Evolutionary conservation across 345 rosid species (phyloP), one percentile per base, ranked within the genome.

Genomic region (Fremontodendron californicum): DNA sequence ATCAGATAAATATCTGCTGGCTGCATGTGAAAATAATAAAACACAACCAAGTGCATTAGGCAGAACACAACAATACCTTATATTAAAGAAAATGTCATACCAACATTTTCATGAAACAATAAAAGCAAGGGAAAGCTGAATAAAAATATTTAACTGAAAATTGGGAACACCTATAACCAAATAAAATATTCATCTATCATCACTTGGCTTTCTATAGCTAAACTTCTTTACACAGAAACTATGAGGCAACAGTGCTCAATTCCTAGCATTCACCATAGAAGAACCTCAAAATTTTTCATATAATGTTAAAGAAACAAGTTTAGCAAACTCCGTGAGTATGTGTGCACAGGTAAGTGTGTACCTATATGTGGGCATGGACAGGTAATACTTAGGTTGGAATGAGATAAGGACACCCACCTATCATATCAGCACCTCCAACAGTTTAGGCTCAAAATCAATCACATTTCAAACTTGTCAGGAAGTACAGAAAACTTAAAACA

Each of bases 1-100:
- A 96, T 96, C 77, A 96, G 85, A 83, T 96, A 96, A 73, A 96
- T 94, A 75, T 96, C 99, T 9, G 99, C 99, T 2, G 98, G 98
- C 99, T 96, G 96, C 85, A 87, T 48, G 48, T 48, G 48, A 73
- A 31, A 15, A 29, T 27, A 45, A 77, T 31, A 57, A 29, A 7
- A n/a, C n/a, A 45, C 37, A 74, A 31, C 31, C 29, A 51, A 31
- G 9, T 16, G 25, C 42, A 25, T 75, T 7, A 73, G 48, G 16
- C 29, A 71, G 10, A 63, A 69, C 31, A 72, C 46, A n/a, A 27
- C 21, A 37, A 9, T 23, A 6, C 15, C 62, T 23, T 1, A 60
- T 10, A 64, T n/a, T 18, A 23, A 16, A 6, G 10, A 71, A 39
- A 67, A 40, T 3, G 33, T 12, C 52, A 21, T 11, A 51, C n/a